These are phyloP conservation scores for Durotheca rogersii DNA, from an alignment of 495 filamentous ascomycete species.

Conservation along the genomic window DNA sequence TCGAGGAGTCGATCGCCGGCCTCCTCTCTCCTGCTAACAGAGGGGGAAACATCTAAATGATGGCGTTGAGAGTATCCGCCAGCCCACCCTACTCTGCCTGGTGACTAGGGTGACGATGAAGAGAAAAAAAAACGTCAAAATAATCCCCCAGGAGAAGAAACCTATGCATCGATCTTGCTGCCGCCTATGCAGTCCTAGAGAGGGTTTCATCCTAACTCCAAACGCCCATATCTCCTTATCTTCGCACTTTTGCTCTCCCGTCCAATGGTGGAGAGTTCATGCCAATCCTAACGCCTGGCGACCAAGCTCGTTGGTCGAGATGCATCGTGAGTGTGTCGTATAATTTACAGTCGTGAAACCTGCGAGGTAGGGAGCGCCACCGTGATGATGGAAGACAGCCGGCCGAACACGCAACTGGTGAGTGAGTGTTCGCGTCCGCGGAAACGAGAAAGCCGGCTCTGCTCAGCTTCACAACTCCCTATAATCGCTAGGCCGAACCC, in stretches of 20 bases:
- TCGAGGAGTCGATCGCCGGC: no score
- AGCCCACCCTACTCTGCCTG: no score
- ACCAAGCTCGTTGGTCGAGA: constrained; percentile 8
- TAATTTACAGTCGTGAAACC: constrained; percentile 20
- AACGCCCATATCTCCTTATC: neutral
- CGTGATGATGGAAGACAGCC: neutral
- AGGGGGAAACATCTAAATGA: neutral
- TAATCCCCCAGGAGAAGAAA: no score
- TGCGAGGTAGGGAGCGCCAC: constrained; percentile 7
- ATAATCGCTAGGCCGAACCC: constrained; percentile 85
- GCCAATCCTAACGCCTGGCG: constrained; percentile 20
- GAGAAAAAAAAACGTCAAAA: no score
- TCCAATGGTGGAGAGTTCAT: constrained; percentile 7
- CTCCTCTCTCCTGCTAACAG: no score
- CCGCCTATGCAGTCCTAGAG: neutral
- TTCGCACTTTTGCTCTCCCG: neutral
- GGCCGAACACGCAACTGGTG: neutral
- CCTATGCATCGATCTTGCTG: neutral
- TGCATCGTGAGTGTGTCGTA: constrained; percentile 15
- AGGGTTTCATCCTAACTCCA: neutral
- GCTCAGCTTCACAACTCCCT: constrained; percentile 67
- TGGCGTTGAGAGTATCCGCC: neutral
- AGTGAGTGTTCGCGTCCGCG: neutral
- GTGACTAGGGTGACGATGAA: no score
- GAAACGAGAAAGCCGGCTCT: constrained; percentile 21